These are phyloP conservation scores for Ceratocystis harringtonii DNA, from an alignment of 2,329 filamentous ascomycete species.

Conservation along the genomic window DNA sequence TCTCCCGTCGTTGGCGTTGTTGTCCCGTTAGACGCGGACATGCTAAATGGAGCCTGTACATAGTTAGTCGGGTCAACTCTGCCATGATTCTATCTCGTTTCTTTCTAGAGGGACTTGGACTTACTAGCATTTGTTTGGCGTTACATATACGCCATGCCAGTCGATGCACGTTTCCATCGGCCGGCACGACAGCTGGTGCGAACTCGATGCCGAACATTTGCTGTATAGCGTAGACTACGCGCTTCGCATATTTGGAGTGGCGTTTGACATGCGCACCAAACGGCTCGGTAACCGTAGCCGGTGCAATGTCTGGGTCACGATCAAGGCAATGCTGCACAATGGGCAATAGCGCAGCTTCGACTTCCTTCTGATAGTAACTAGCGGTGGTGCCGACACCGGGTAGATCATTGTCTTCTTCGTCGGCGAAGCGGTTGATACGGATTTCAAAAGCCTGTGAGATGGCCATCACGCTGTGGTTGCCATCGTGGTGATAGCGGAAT, in stretches of 20 bases:
- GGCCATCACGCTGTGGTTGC: slow-evolving; percentile 83
- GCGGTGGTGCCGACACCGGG: slow-evolving; percentile 21
- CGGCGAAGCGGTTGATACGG: slow-evolving; percentile 63
- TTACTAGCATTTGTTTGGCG: slow-evolving; percentile 83
- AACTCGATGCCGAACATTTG: slow-evolving; percentile 98
- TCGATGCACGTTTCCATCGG: slow-evolving; percentile 80
- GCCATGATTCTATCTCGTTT: no score
- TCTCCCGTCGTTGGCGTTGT: slow-evolving; percentile 40
- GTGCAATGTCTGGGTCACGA: slow-evolving; percentile 78
- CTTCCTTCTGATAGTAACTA: slow-evolving; percentile 47
- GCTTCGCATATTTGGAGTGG: slow-evolving; percentile 73
- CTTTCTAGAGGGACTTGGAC: not conserved
- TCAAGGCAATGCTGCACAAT: slow-evolving; percentile 88
- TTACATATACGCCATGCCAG: slow-evolving; percentile 90
- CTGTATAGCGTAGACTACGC: slow-evolving; percentile 85
- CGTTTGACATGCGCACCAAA: slow-evolving; percentile 78
- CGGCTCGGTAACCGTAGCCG: slow-evolving; percentile 58
- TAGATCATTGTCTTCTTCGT: slow-evolving; percentile 47
- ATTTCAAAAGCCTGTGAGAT: slow-evolving; percentile 91
- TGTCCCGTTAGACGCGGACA: slow-evolving; percentile 49
- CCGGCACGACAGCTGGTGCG: slow-evolving; percentile 77
- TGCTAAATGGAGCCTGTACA: slow-evolving; percentile 52
- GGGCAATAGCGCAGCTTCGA: slow-evolving; percentile 65
- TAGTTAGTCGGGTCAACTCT: not conserved
- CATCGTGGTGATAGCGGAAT: slow-evolving; percentile 90